These are phyloP conservation scores for Prosopis cineraria DNA, from an alignment of 306 rosid species.

Conservation along the genomic window DNA sequence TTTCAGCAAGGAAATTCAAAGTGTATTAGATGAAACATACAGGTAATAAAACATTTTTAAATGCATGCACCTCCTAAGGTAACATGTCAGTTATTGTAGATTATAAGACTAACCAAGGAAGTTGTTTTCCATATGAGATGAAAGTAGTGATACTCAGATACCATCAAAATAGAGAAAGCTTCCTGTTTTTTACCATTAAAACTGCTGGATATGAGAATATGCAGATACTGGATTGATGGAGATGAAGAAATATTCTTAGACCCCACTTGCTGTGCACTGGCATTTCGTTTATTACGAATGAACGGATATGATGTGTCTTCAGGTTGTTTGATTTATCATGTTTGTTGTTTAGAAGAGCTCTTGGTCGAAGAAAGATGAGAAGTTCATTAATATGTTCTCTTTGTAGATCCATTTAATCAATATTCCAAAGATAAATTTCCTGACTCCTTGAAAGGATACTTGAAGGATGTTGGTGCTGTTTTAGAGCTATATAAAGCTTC, in stretches of 20 bases:
- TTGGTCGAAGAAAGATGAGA: neutral
- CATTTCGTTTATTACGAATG: conserved; percentile 12
- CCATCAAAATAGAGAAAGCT: neutral
- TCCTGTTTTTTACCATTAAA: neutral
- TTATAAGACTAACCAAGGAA: neutral
- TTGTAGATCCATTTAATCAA: conserved; percentile 67
- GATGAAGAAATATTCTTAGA: conserved; percentile 19
- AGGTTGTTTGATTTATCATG: conserved; percentile 4
- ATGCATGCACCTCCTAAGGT: neutral
- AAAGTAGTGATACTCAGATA: neutral
- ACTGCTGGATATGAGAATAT: neutral
- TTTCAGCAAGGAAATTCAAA: conserved; percentile 68
- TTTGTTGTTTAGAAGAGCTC: neutral
- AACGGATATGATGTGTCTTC: conserved; percentile 16
- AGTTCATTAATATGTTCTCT: conserved; percentile 21
- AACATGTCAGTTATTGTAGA: neutral
- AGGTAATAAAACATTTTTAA: conserved; percentile 44
- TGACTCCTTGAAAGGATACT: conserved; percentile 68
- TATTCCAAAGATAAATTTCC: conserved; percentile 63
- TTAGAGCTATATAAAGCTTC: conserved; percentile 79
- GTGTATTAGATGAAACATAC: conserved; percentile 73
- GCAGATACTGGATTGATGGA: conserved; percentile 4
- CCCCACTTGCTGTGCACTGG: conserved; percentile 19
- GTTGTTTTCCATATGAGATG: neutral
- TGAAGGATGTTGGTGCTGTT: conserved; percentile 63